Base-by-base conservation (phyloP, 805 yeast species). In the Blastobotrys americana region DNA sequence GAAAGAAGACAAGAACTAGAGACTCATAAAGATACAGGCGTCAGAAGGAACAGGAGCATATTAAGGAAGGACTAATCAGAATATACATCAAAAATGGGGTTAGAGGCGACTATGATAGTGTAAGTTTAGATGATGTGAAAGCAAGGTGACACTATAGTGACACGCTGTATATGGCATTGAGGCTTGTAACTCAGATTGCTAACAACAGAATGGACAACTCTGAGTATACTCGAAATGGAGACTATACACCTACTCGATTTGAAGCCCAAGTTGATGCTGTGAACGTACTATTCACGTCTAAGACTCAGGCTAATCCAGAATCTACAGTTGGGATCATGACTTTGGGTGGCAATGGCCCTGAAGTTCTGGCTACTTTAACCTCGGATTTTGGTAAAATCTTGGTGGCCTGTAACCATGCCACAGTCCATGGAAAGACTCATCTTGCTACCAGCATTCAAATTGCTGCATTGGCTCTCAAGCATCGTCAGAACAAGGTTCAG, bases 211-310 rank as follows among this genome's bases (percentile, higher is more conserved):
- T 93, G 60, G 99, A 93, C 71, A 90, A 88, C 72, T 87, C 96
- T 42, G 98, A 93, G 69, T 90, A 74, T 65, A 84, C 89, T 78
- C 76, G 98, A 58, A 93, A 93, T 62, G 98, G 97, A 25, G 98
- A 93, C 64, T 93, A 82, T 59, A 74, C 84, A 31, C 79, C 94
- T 15, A 81, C 89, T 13, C 75, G 98, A 58, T 89, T 80, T 61
- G 94, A 84, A 52, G 96, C 97, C 1, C 96, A 93, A 66, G 71
- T 84, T 49, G 95, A 93, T 51, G 80, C 96, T 6, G 88, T 89
- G 22, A 93, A 87, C 55, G 71, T 80, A 55, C 78, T 93, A 37
- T 94, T 93, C 70, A 82, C 83, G 51, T 78, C 84, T 52, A 90
- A 93, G 66, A 78, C 86, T 50, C 81, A 82, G 59, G 71, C 88